Conservation (phyloP, 495 filamentous ascomycete genomes). For the Bacidia gigantensis region DNA sequence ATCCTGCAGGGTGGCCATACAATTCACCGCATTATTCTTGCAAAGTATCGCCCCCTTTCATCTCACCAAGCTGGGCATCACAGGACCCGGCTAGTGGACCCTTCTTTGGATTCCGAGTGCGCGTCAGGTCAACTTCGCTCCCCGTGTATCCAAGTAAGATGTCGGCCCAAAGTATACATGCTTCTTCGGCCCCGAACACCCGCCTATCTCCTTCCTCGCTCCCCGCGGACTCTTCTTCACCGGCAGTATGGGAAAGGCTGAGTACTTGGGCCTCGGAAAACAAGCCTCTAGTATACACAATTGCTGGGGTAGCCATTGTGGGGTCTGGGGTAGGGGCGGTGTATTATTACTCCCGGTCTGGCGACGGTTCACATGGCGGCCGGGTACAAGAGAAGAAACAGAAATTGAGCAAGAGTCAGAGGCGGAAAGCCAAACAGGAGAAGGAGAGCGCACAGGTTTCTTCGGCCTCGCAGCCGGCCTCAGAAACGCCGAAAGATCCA, state of each 20-base stretch:
- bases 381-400: constrained; percentile 31
- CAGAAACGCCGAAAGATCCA: constrained; percentile 12
- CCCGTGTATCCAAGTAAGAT: constrained; percentile 17
- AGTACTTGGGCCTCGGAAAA: constrained; percentile 89
- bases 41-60: too few species aligned
- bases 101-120: background rate
- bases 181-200: constrained; percentile 9
- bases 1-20: too few species aligned
- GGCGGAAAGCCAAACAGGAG: constrained; percentile 37
- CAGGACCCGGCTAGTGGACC: background rate
- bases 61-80: constrained; percentile 9
- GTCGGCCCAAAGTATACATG: constrained; percentile 15
- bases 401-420: constrained; percentile 35
- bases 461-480: background rate
- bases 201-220: constrained; percentile 38
- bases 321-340: constrained; percentile 79
- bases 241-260: constrained; percentile 77
- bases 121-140: background rate
- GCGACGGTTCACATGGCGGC: constrained; percentile 20
- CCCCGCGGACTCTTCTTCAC: constrained; percentile 33
- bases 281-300: constrained; percentile 88
- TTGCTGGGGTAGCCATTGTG: constrained; percentile 84
- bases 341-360: constrained; percentile 60
- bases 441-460: constrained; percentile 49
- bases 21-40: too few species aligned